Conservation (phyloP, 306 rosid genomes). For the Gastrolobium bilobum region DNA sequence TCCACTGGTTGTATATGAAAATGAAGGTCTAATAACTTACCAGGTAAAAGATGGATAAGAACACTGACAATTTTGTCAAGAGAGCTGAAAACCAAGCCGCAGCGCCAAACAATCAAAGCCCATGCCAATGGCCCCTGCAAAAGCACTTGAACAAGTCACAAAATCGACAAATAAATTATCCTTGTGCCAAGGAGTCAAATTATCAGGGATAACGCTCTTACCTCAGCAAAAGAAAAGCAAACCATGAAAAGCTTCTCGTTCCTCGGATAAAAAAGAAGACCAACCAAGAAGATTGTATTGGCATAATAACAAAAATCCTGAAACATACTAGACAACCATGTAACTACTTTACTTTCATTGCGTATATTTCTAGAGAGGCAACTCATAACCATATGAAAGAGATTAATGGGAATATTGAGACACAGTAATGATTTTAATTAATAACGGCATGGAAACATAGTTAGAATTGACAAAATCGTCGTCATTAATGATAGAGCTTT, state of each 20-base stretch:
- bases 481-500: not conserved
- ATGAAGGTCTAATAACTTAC: slow-evolving; percentile 55
- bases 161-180: slow-evolving; percentile 31
- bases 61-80: slow-evolving; percentile 90
- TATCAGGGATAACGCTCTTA: slow-evolving; percentile 46
- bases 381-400: not conserved
- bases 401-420: slow-evolving; percentile 32
- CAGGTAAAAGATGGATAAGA: slow-evolving; percentile 94
- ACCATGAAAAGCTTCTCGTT: slow-evolving; percentile 93
- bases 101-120: slow-evolving; percentile 98
- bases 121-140: slow-evolving; percentile 95
- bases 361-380: slow-evolving; percentile 12
- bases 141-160: slow-evolving; percentile 47
- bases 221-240: slow-evolving; percentile 99
- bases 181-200: slow-evolving; percentile 38
- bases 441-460: not conserved
- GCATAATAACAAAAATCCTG: slow-evolving; percentile 99
- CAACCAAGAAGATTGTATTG: slow-evolving; percentile 85
- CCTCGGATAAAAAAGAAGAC: slow-evolving; percentile 78
- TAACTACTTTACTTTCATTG: slow-evolving; percentile 40
- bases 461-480: slow-evolving; percentile 18
- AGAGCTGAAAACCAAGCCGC: slow-evolving; percentile 97
- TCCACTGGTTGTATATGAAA: slow-evolving; percentile 7
- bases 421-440: not conserved
- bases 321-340: slow-evolving; percentile 43